Evolutionary conservation across 108 stramenopile genomes (phyloP), one percentile per base, ranked within the genome.

Genomic region (Cyclotella baltica): DNA sequence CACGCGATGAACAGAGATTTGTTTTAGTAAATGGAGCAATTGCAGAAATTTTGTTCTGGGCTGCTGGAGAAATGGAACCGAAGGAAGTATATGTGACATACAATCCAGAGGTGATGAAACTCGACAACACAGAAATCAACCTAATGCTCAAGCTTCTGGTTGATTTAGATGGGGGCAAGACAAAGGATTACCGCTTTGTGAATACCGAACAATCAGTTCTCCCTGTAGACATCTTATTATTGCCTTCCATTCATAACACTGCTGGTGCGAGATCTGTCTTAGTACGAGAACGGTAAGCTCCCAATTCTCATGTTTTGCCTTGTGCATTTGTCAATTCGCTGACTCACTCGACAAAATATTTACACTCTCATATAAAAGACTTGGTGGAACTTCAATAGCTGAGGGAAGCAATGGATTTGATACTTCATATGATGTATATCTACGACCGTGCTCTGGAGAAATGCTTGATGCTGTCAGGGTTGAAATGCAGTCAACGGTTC

Each of bases 341-440:
- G 40, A 43, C n/a, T n/a, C n/a, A n/a, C n/a, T n/a, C n/a, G n/a
- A n/a, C n/a, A n/a, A n/a, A n/a, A n/a, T n/a, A n/a, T n/a, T n/a
- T n/a, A n/a, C n/a, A n/a, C n/a, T n/a, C n/a, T n/a, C n/a, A n/a
- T n/a, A n/a, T n/a, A n/a, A n/a, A n/a, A 52, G 51, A 6, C 57
- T 30, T 58, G 57, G 29, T 31, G 55, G 48, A n/a, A 78, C 83
- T 25, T 28, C 20, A 30, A 72, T 83, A 27, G 72, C 65, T 16
- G 83, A 83, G 53, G 83, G 83, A n/a, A 27, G 18, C 18, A n/a
- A 76, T 28, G 82, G 83, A n/a, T 74, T 67, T 38, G 25, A 47
- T 19, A 30, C 72, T 5, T 61, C 71, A 15, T 83, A 83, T 47
- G 83, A 83, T 30, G 20, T 83, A 3, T 83, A 69, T 62, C 56